Conservation (phyloP, 176 grass and related monocot species). For the Pharus latifolius region DNA sequence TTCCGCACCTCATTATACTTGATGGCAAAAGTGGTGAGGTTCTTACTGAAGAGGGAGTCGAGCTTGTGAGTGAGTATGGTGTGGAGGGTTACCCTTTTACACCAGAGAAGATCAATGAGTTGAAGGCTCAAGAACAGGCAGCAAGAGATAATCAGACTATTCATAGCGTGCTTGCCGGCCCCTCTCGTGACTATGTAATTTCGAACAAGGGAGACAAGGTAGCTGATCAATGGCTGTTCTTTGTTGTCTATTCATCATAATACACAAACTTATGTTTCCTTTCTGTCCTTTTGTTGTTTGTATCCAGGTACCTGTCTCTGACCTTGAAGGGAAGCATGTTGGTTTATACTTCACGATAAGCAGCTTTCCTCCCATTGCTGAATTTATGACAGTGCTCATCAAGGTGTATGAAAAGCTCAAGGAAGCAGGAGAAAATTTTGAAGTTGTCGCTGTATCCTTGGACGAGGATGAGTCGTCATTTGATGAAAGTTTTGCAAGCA, state of each 20-base stretch:
- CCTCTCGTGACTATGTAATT: slow-evolving; percentile 49
- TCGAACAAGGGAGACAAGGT: slow-evolving; percentile 59
- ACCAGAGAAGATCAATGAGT: slow-evolving; percentile 33
- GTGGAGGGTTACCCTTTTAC: slow-evolving; percentile 74
- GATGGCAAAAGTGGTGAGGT: slow-evolving; percentile 46
- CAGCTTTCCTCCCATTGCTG: slow-evolving; percentile 11
- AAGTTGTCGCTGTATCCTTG: slow-evolving; percentile 56
- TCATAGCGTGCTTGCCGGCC: slow-evolving; percentile 38
- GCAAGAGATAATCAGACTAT: slow-evolving; percentile 64
- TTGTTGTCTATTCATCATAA: neutral
- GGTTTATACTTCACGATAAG: slow-evolving; percentile 51
- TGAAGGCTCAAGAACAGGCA: slow-evolving; percentile 53
- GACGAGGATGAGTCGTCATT: slow-evolving; percentile 37
- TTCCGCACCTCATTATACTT: slow-evolving; percentile 54
- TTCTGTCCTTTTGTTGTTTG: neutral
- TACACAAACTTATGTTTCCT: slow-evolving; percentile 9
- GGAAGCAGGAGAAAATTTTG: slow-evolving; percentile 67
- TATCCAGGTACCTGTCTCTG: slow-evolving; percentile 55
- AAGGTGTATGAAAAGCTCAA: slow-evolving; percentile 65
- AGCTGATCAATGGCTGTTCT: neutral
- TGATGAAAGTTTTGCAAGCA: slow-evolving; percentile 33
- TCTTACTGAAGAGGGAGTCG: slow-evolving; percentile 29
- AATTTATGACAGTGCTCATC: slow-evolving; percentile 50
- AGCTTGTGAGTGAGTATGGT: slow-evolving; percentile 39
- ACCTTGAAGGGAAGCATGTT: slow-evolving; percentile 66